Percentiles rank a stretch among this genome's conserved stretches.
Conservation (phyloP, 2,329 filamentous ascomycete species). For the Diaporthe vaccinii region DNA sequence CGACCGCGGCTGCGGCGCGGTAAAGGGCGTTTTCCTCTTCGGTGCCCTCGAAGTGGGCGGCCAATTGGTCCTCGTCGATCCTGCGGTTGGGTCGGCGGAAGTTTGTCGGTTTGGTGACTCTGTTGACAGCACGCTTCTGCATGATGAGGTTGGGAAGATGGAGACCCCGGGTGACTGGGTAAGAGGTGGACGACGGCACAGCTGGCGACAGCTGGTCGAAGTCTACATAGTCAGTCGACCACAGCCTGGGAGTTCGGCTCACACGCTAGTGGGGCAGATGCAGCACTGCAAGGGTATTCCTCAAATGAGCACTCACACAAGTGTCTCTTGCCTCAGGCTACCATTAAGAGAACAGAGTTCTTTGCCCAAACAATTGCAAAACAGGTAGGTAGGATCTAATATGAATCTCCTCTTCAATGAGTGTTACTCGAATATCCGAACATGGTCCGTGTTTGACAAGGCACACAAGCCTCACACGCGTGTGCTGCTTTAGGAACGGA, state of each 20-base stretch:
- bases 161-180: neutral
- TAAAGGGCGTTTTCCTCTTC: conserved; percentile 35
- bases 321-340: neutral
- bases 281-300: neutral
- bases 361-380: neutral
- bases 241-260: neutral
- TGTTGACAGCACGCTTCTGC: conserved; percentile 32
- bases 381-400: neutral
- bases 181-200: conserved; percentile 22
- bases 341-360: neutral
- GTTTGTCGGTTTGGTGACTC: conserved; percentile 34
- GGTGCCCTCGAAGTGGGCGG: conserved; percentile 36
- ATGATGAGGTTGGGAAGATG: conserved; percentile 19
- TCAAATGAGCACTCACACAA: too few species aligned
- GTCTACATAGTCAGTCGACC: neutral
- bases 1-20: conserved; percentile 26
- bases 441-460: too few species aligned
- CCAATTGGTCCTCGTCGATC: conserved; percentile 40
- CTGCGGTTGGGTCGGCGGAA: conserved; percentile 36
- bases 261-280: conserved; percentile 4
- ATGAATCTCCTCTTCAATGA: neutral
- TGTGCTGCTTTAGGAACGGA: too few species aligned
- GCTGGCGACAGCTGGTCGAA: conserved; percentile 31
- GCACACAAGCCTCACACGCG: too few species aligned
- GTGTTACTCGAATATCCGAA: neutral